phyloP scores from a whole-genome alignment of 2,329 filamentous ascomycete species.

The Fusarium musae region DNA sequence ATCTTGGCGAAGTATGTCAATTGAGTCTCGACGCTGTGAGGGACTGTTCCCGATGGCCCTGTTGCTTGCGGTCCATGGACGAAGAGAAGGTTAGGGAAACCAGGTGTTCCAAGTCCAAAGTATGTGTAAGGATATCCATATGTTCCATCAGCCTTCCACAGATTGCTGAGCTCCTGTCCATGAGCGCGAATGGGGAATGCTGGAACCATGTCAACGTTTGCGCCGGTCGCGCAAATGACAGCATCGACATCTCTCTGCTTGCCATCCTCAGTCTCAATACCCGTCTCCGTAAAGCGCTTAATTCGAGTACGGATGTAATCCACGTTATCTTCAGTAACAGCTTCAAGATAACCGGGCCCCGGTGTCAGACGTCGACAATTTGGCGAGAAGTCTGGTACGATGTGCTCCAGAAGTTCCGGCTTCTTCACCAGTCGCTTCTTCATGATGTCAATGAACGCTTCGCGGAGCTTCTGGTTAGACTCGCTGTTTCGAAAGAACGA shows the following conservation, averaged over 20 bases:
- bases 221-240: constrained; percentile 75
- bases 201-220: constrained; percentile 68
- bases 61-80: constrained; percentile 69
- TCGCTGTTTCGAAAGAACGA: constrained; percentile 64
- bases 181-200: constrained; percentile 69
- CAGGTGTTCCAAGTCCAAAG: constrained; percentile 70
- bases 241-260: constrained; percentile 68
- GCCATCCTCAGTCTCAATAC: constrained; percentile 70
- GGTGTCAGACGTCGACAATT: constrained; percentile 74
- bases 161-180: constrained; percentile 62
- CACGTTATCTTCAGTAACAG: constrained; percentile 70
- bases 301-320: constrained; percentile 68
- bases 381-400: constrained; percentile 72
- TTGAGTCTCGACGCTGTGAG: constrained; percentile 74
- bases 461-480: constrained; percentile 59
- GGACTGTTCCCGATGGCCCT: constrained; percentile 72
- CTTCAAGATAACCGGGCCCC: constrained; percentile 75
- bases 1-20: constrained; percentile 73
- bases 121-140: constrained; percentile 76
- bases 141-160: constrained; percentile 66
- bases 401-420: constrained; percentile 63
- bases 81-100: constrained; percentile 75
- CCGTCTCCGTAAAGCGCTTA: constrained; percentile 65
- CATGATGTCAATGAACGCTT: constrained; percentile 62
- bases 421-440: constrained; percentile 62